Evolutionary conservation across 2,329 filamentous ascomycete species (phyloP).

Genomic region (Botrytis paeoniae): DNA sequence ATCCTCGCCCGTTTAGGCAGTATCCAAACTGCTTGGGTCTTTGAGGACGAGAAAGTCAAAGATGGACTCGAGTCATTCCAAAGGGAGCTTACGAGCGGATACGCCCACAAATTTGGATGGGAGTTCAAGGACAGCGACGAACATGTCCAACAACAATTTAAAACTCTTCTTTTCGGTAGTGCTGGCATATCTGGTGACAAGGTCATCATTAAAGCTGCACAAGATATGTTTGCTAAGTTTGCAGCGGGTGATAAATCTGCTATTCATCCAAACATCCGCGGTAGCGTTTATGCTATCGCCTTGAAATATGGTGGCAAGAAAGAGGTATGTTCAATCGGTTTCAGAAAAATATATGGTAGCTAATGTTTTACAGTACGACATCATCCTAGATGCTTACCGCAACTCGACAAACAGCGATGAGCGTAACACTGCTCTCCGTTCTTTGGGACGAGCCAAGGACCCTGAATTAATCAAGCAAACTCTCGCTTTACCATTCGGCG

Average conservation of each 20-base stretch:
- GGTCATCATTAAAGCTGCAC: conserved; percentile 71
- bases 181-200: conserved; percentile 81
- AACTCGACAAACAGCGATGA: conserved; percentile 77
- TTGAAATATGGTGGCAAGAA: conserved; percentile 80
- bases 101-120: conserved; percentile 88
- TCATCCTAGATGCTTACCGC: conserved; percentile 71
- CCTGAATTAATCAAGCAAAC: conserved; percentile 80
- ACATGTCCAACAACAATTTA: conserved; percentile 92
- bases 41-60: conserved; percentile 71
- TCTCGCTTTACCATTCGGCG: conserved; percentile 69
- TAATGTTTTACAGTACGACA: conserved; percentile 59
- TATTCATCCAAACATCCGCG: conserved; percentile 87
- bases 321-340: conserved; percentile 55
- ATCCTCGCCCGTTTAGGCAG: conserved; percentile 74
- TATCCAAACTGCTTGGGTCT: conserved; percentile 84
- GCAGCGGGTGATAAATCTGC: conserved; percentile 73
- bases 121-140: conserved; percentile 78
- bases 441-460: conserved; percentile 73
- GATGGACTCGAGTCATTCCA: conserved; percentile 83
- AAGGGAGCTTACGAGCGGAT: conserved; percentile 69
- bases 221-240: conserved; percentile 88
- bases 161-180: conserved; percentile 81
- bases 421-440: conserved; percentile 85
- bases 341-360: not conserved
- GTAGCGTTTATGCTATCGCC: conserved; percentile 80